phyloP scores from a whole-genome alignment of 164 flowering plant genomes.

The Nelumbo lutea region DNA sequence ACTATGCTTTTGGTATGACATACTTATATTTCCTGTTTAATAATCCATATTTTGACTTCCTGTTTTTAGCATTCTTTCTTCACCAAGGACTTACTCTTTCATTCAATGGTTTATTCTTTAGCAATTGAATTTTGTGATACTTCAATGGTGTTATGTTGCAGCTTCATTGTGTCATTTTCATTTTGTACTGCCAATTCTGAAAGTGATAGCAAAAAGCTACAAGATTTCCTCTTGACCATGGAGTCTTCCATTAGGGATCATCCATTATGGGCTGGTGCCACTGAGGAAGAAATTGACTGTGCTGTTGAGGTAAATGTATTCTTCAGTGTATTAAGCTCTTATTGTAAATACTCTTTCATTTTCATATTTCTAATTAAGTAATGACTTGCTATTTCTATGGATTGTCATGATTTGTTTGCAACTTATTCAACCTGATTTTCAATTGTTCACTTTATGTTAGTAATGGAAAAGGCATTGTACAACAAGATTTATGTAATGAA shows the following conservation, averaged over 20 bases:
- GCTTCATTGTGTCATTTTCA: slow-evolving; percentile 53
- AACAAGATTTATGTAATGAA: neutral
- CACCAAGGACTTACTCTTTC: too few species aligned
- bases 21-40: too few species aligned
- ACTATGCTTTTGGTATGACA: too few species aligned
- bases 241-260: slow-evolving; percentile 39
- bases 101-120: neutral
- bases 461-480: neutral
- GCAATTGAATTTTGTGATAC: neutral
- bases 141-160: slow-evolving; percentile 7
- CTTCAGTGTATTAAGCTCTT: neutral
- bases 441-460: neutral
- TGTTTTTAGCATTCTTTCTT: too few species aligned
- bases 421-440: neutral
- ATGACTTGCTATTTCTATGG: neutral
- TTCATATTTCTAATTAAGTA: neutral
- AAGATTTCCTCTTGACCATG: slow-evolving; percentile 45
- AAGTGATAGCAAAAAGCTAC: slow-evolving; percentile 41
- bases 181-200: slow-evolving; percentile 37
- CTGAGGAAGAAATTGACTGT: slow-evolving; percentile 40
- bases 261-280: slow-evolving; percentile 42
- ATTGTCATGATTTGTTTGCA: neutral
- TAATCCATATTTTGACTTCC: too few species aligned
- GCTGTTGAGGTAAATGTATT: slow-evolving; percentile 37
- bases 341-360: neutral